Percentiles rank a stretch among this genome's conserved stretches.
These are phyloP conservation scores for Elasticomyces elasticus DNA, from an alignment of 495 filamentous ascomycete species.

Conservation along the genomic window DNA sequence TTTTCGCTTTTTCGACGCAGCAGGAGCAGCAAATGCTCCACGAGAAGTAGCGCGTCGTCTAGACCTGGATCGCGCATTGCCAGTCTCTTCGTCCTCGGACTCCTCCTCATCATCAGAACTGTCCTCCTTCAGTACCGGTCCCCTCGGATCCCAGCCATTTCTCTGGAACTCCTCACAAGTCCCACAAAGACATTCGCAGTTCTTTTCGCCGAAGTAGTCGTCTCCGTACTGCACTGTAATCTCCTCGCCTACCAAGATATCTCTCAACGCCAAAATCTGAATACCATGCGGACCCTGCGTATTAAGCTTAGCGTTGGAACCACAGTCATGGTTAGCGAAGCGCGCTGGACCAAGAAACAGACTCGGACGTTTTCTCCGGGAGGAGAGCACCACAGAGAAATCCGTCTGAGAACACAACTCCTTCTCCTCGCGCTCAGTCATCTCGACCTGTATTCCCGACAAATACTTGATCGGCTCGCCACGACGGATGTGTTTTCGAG, in stretches of 20 bases:
- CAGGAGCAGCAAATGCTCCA: background rate
- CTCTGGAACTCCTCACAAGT: constrained; percentile 67
- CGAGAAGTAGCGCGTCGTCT: no score
- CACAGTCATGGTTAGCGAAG: constrained; percentile 96
- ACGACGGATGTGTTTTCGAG: constrained; percentile 62
- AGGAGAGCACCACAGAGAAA: constrained; percentile 93
- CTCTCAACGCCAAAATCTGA: constrained; percentile 65
- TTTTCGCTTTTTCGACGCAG: constrained; percentile 2
- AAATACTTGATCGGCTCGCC: constrained; percentile 87
- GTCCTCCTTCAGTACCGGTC: constrained; percentile 17
- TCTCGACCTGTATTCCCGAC: constrained; percentile 74
- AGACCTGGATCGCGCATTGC: no score
- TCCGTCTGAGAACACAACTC: constrained; percentile 74
- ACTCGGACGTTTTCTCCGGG: constrained; percentile 74
- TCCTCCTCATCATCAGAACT: constrained; percentile 20
- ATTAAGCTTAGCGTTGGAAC: constrained; percentile 77
- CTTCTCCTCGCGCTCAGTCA: constrained; percentile 82
- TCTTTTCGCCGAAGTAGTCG: constrained; percentile 90
- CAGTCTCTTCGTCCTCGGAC: background rate
- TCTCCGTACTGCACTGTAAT: constrained; percentile 94
- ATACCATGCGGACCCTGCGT: constrained; percentile 78
- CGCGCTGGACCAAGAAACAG: constrained; percentile 90
- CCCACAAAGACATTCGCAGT: constrained; percentile 86
- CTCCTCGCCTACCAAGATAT: constrained; percentile 82
- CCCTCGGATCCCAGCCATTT: constrained; percentile 65